Evolutionary conservation across 129 eudicot genomes (phyloP).

Genomic region (Chrysanthemum seticuspe): DNA sequence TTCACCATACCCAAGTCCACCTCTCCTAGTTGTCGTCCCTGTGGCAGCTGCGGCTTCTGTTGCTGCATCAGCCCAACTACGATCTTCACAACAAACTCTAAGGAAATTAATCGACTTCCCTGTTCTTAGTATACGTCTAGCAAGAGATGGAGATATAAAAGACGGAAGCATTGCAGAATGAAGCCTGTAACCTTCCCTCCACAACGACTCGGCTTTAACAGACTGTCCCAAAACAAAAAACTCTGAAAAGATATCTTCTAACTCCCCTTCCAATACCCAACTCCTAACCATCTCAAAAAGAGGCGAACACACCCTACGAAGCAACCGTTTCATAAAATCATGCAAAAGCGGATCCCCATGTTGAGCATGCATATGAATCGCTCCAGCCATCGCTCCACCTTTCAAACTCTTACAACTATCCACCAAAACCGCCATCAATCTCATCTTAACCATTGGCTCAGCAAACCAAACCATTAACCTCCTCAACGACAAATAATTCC

Average conservation of each 20-base stretch:
- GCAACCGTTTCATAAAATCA: slow-evolving; percentile 85
- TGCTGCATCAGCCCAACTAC: slow-evolving; percentile 98
- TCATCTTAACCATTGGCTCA: slow-evolving; percentile 94
- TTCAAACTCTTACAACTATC: slow-evolving; percentile 78
- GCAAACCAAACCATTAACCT: slow-evolving; percentile 93
- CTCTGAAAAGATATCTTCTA: slow-evolving; percentile 88
- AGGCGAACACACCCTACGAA: slow-evolving; percentile 91
- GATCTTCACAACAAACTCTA: slow-evolving; percentile 93
- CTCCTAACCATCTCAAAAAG: slow-evolving; percentile 99
- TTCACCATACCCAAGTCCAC: slow-evolving; percentile 97
- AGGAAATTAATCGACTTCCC: slow-evolving; percentile 96
- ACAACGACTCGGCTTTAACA: slow-evolving; percentile 89
- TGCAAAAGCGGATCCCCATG: slow-evolving; percentile 97
- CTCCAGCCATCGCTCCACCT: slow-evolving; percentile 99
- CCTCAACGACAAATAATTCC: slow-evolving; percentile 82
- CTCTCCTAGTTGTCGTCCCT: slow-evolving; percentile 90
- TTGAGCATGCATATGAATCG: slow-evolving; percentile 81
- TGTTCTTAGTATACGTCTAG: slow-evolving; percentile 83
- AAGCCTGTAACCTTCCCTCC: slow-evolving; percentile 93
- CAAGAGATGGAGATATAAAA: slow-evolving; percentile 89
- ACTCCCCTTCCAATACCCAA: slow-evolving; percentile 99
- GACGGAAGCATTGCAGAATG: slow-evolving; percentile 97
- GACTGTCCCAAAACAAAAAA: slow-evolving; percentile 91
- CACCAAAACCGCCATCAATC: slow-evolving; percentile 92
- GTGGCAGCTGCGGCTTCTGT: slow-evolving; percentile 92